Percentiles rank a stretch among this genome's conserved stretches.
Conservation (phyloP, 1,284 basidiomycete species). For the Hypsizygus ulmarius region DNA sequence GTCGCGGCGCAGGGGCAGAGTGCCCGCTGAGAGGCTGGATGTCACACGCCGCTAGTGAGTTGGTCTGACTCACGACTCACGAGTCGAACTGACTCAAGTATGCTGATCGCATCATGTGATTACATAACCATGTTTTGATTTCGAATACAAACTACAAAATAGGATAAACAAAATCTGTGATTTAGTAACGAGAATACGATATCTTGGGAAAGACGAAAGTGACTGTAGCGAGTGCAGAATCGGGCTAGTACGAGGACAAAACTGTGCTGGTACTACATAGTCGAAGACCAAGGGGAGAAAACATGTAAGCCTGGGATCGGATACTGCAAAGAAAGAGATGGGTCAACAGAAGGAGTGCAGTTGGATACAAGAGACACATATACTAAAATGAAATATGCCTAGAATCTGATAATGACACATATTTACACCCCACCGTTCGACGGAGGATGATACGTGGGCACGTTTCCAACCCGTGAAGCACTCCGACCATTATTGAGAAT, state of each 20-base stretch:
- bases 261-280: constrained; percentile 1
- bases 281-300: constrained; percentile 1
- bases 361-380: not conserved
- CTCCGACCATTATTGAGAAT: constrained; percentile 17
- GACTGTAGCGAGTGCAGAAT: no score
- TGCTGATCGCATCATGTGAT: no score
- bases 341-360: no score
- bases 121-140: not conserved
- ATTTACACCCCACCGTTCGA: constrained; percentile 3
- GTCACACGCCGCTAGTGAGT: no score
- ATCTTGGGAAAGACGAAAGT: no score
- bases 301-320: not conserved
- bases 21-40: no score
- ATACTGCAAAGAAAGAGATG: not conserved
- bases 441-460: constrained; percentile 7
- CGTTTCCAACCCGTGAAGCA: constrained; percentile 8
- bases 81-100: no score
- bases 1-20: no score
- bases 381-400: not conserved
- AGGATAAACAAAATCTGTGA: constrained; percentile 1
- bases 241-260: not conserved
- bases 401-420: not conserved
- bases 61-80: no score
- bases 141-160: not conserved
- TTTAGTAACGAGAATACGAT: constrained; percentile 1